Conservation (phyloP, 352 stramenopile genomes). For the Globisporangium sylvaticum region DNA sequence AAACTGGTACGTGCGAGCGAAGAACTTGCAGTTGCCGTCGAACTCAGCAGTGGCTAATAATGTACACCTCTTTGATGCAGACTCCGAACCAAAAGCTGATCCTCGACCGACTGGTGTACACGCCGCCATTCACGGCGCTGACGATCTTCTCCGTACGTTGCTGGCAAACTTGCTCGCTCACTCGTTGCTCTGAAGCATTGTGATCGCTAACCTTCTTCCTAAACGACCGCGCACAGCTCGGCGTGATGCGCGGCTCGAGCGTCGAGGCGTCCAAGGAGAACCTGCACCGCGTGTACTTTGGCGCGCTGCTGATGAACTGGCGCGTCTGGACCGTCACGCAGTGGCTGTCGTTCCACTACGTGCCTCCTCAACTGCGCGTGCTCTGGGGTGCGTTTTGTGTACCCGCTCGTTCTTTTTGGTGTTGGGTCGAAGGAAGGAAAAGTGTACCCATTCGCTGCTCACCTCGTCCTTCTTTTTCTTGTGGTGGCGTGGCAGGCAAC, state of each 20-base stretch:
- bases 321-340: constrained; percentile 66
- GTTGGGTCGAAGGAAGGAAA: not conserved
- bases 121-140: constrained; percentile 60
- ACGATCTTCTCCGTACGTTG: constrained; percentile 59
- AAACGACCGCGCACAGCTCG: constrained; percentile 27
- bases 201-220: not conserved
- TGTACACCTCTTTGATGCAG: too few species aligned
- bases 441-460: constrained; percentile 9
- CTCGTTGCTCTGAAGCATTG: not conserved
- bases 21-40: not conserved
- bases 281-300: constrained; percentile 40
- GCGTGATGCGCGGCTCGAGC: constrained; percentile 51
- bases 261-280: constrained; percentile 41
- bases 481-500: constrained; percentile 40
- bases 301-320: constrained; percentile 67
- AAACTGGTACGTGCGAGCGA: constrained; percentile 41
- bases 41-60: not conserved
- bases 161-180: not conserved
- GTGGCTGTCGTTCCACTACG: constrained; percentile 73
- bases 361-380: constrained; percentile 65
- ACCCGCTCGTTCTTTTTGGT: not conserved
- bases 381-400: constrained; percentile 52
- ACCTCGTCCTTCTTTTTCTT: not conserved
- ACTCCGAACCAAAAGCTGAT: constrained; percentile 75
- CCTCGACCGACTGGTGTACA: constrained; percentile 62